Base-by-base conservation (phyloP, 306 rosid genomes). In the Castanospermum australe region DNA sequence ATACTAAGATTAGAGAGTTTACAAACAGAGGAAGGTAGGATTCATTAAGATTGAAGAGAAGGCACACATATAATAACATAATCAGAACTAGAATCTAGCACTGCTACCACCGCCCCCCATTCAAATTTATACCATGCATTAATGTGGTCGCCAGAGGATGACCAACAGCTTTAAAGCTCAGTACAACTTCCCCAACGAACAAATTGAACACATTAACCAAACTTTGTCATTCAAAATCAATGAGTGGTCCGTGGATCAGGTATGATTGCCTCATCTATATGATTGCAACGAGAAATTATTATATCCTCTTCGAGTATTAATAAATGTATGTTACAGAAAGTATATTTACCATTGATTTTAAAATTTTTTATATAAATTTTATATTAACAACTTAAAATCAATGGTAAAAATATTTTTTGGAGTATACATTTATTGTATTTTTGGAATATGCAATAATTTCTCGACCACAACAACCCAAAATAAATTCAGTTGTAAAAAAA, bases 161-260 rank as follows among this genome's bases (percentile, higher is more conserved):
- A 41, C 28, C 36, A 56, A 14, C 38, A 25, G 50, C 73, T 67
- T 73, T 48, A 22, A 83, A 64, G 21, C 63, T 5, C 11, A 21
- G 56, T 51, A 57, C 57, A 52, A 52, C 39, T n/a, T n/a, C 5
- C 67, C 74, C 74, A 57, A 59, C 33, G 32, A 68, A 76, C 39
- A 50, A 60, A 76, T 76, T 76, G 63, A 76, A 71, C 36, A 28
- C 36, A 50, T 50, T 64, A 62, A 68, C 76, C 71, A 22, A 70
- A 78, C 86, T 35, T 44, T 50, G 11, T 64, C 66, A 28, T 20
- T 52, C 75, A 35, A 45, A 42, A 51, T 64, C 51, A 68, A 55
- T 56, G 63, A 20, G 35, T 48, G 69, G 38, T 57, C 35, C 15
- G 2, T 4, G 74, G 77, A 38, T 32, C 38, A 35, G 33, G 10